Percentiles rank a stretch among this genome's conserved stretches.
Evolutionary conservation across 2,329 filamentous ascomycete species (phyloP).

Genomic region (Fusarium globosum): DNA sequence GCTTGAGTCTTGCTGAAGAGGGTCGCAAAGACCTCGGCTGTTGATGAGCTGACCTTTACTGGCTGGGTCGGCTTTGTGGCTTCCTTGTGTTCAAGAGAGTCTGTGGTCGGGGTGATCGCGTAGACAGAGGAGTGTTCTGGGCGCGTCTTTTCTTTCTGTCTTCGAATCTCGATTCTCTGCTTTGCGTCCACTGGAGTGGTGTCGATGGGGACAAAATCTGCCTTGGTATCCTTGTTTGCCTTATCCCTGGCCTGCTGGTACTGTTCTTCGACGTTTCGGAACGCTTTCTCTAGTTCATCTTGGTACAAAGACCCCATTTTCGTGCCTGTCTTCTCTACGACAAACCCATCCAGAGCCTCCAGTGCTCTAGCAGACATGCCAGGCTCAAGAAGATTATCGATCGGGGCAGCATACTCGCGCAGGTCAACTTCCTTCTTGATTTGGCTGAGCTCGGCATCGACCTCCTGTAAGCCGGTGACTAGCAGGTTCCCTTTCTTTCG

Average conservation of each 20-base stretch:
- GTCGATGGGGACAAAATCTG: not conserved
- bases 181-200: conserved; percentile 38
- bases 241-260: conserved; percentile 43
- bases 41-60: conserved; percentile 53
- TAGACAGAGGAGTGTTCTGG: conserved; percentile 51
- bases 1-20: conserved; percentile 48
- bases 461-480: conserved; percentile 44
- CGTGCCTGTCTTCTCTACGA: conserved; percentile 52
- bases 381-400: conserved; percentile 56
- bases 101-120: conserved; percentile 38
- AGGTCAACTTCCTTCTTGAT: conserved; percentile 55
- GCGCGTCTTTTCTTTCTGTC: conserved; percentile 58
- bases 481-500: conserved; percentile 56
- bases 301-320: conserved; percentile 58
- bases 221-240: conserved; percentile 27
- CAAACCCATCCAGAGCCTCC: conserved; percentile 50
- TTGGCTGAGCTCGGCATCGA: conserved; percentile 53
- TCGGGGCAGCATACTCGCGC: conserved; percentile 53
- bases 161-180: conserved; percentile 48
- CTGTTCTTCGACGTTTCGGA: conserved; percentile 48
- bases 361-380: conserved; percentile 52
- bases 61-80: not conserved
- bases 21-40: conserved; percentile 52
- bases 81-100: not conserved
- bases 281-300: conserved; percentile 54